These are phyloP conservation scores for Fusarium sororula DNA, from an alignment of 2,329 filamentous ascomycete species.

Conservation along the genomic window DNA sequence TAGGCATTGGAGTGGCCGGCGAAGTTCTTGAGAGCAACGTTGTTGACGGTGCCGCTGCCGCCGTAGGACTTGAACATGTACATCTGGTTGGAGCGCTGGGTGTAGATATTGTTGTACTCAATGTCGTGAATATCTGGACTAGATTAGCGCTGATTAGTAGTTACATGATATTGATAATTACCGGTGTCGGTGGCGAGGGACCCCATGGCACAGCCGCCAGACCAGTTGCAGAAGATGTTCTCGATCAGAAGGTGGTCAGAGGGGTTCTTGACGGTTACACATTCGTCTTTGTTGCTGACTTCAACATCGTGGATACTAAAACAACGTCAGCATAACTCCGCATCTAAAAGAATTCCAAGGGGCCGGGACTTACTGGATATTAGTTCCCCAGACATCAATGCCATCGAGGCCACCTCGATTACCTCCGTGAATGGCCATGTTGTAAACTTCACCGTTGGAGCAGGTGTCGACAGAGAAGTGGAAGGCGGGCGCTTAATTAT, in stretches of 20 bases:
- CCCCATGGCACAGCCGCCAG: constrained; percentile 34
- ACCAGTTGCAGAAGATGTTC: constrained; percentile 38
- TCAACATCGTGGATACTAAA: constrained; percentile 29
- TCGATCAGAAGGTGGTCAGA: constrained; percentile 34
- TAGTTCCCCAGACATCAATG: constrained; percentile 31
- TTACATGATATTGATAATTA: fast-evolving
- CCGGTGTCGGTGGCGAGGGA: constrained; percentile 5
- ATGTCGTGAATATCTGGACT: constrained; percentile 19
- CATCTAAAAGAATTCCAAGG: too few species aligned
- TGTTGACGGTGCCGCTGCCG: constrained; percentile 31
- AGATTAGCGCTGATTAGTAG: neutral
- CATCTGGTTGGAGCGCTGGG: constrained; percentile 36
- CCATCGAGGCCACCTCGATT: constrained; percentile 26
- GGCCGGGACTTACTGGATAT: constrained; percentile 3
- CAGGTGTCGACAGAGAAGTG: constrained; percentile 33
- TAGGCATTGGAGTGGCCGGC: constrained; percentile 36
- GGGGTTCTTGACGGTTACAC: constrained; percentile 35
- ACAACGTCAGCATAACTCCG: fast-evolving
- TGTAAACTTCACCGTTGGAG: constrained; percentile 30
- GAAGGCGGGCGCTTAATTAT: constrained; percentile 12
- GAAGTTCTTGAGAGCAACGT: constrained; percentile 34
- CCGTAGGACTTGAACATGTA: constrained; percentile 39
- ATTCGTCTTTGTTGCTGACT: constrained; percentile 39
- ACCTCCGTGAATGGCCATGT: constrained; percentile 34
- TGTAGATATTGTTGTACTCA: constrained; percentile 36